Conservation (phyloP, 768 basidiomycete species). For the Mycena capillaripes region DNA sequence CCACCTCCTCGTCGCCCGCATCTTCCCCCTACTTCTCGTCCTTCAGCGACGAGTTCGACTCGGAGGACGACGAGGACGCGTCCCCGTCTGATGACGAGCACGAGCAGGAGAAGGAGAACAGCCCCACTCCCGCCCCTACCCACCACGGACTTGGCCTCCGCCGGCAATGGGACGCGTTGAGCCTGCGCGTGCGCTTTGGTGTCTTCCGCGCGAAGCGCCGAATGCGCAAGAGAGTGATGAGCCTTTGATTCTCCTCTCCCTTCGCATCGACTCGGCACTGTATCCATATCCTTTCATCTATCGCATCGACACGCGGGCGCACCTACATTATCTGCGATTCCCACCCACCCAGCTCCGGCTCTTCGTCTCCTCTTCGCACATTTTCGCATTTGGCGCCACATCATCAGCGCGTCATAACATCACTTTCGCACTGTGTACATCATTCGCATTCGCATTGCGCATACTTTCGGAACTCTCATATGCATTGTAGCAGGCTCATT, state of each 20-base stretch:
- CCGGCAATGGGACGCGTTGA: constrained; percentile 31
- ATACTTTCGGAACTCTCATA: too few relatives aligned
- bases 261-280: not conserved
- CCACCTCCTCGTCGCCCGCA: not conserved
- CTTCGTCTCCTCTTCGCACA: too few relatives aligned
- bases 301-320: constrained; percentile 1
- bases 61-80: not conserved
- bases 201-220: constrained; percentile 36
- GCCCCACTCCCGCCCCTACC: too few relatives aligned
- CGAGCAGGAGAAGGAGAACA: not conserved
- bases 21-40: not conserved
- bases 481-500: too few relatives aligned
- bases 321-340: constrained; percentile 19
- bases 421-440: too few relatives aligned
- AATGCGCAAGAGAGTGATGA: constrained; percentile 28
- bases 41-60: not conserved
- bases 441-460: too few relatives aligned
- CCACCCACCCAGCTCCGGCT: not conserved
- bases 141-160: too few relatives aligned
- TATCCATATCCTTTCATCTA: not conserved
- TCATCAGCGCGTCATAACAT: too few relatives aligned
- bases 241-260: not conserved
- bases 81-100: not conserved
- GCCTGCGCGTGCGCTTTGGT: constrained; percentile 36
- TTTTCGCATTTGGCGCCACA: too few relatives aligned